Evolutionary conservation across 768 basidiomycete species (phyloP).

Genomic region (Botryobasidium botryosum): DNA sequence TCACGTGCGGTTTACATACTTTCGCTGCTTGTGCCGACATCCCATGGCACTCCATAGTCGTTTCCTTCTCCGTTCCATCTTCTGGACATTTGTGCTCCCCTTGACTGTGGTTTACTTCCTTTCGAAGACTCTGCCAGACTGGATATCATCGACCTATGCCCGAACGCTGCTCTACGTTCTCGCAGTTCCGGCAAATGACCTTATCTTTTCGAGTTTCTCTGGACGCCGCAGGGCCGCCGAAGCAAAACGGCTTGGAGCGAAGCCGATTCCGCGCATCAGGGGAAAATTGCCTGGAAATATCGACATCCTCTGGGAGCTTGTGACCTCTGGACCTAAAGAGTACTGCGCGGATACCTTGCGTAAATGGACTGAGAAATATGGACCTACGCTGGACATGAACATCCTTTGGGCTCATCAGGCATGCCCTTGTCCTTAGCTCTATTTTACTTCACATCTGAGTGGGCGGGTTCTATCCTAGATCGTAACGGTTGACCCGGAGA

Average conservation of each 20-base stretch:
- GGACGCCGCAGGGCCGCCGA: too few species aligned
- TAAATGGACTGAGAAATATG: slow-evolving; percentile 52
- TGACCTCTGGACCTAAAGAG: slow-evolving; percentile 35
- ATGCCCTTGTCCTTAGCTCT: slow-evolving; percentile 16
- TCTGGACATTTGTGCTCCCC: not conserved
- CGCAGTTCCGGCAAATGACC: too few species aligned
- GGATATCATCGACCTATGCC: too few species aligned
- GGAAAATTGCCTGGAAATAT: slow-evolving; percentile 66
- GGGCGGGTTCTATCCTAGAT: not conserved
- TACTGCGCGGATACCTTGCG: slow-evolving; percentile 49
- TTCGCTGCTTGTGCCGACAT: too few species aligned
- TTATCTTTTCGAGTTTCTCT: too few species aligned
- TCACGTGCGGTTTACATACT: too few species aligned
- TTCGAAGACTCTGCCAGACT: too few species aligned
- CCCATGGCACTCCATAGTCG: not conserved
- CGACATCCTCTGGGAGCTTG: slow-evolving; percentile 44
- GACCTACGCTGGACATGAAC: slow-evolving; percentile 49
- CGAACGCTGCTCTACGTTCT: too few species aligned
- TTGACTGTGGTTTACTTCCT: too few species aligned
- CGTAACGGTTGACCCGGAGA: slow-evolving; percentile 21
- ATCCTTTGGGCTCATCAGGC: slow-evolving; percentile 58
- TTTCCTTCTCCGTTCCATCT: not conserved
- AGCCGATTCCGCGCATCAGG: slow-evolving; percentile 31
- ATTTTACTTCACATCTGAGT: not conserved
- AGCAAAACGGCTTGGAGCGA: slow-evolving; percentile 19